These are phyloP conservation scores for Phaeoacremonium minimum DNA, from an alignment of 2,329 filamentous ascomycete species.

Conservation along the genomic window DNA sequence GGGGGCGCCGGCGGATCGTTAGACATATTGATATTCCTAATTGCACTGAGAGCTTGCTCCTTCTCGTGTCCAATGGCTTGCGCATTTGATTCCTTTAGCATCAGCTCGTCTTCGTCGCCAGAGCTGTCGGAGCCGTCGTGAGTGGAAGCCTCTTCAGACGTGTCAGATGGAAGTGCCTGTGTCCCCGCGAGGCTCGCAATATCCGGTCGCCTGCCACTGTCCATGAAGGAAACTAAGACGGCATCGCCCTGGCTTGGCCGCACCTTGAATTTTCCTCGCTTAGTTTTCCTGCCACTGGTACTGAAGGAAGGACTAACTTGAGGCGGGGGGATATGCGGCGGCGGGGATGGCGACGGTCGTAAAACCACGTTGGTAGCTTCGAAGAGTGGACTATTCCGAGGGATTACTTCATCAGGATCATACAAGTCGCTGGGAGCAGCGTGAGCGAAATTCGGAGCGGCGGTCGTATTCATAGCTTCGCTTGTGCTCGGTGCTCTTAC, in stretches of 20 bases:
- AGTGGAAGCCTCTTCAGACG: conserved; percentile 2
- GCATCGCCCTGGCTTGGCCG: conserved; percentile 57
- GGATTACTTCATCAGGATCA: conserved; percentile 38
- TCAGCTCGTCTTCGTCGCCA: neutral
- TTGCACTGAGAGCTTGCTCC: too few species aligned
- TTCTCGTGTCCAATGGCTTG: too few species aligned
- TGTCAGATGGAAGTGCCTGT: conserved; percentile 39
- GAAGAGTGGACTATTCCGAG: conserved; percentile 32
- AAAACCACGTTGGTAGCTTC: conserved; percentile 36
- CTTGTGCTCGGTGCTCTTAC: conserved; percentile 20
- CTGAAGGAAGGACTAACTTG: conserved; percentile 36
- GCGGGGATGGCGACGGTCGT: conserved; percentile 46
- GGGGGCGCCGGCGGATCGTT: too few species aligned
- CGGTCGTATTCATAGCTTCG: conserved; percentile 35
- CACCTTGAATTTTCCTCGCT: conserved; percentile 46
- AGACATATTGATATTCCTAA: too few species aligned
- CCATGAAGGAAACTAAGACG: conserved; percentile 63
- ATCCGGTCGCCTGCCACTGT: conserved; percentile 59
- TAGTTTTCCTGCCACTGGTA: conserved; percentile 40
- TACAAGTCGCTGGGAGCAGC: conserved; percentile 27
- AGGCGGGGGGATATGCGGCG: conserved; percentile 37
- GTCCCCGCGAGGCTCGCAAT: conserved; percentile 55
- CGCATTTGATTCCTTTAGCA: neutral
- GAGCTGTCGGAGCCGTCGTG: neutral
- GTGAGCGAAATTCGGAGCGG: conserved; percentile 26